phyloP scores from a whole-genome alignment of 75 land plant genomes.

The Cryptomeria japonica region DNA sequence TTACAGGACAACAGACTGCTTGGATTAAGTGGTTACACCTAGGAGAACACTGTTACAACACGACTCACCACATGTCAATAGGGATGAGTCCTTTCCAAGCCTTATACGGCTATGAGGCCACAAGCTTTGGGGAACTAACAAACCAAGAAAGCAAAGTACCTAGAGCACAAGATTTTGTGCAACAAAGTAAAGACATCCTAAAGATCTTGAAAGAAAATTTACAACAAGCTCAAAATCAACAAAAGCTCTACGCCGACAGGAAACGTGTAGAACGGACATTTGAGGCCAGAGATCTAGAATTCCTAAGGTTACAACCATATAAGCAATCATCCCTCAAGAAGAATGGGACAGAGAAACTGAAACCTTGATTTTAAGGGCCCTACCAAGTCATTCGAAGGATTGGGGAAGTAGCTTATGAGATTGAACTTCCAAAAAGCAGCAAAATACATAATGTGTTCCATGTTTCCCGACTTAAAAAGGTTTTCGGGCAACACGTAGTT shows the following conservation, averaged over 20 bases:
- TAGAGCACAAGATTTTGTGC: neutral
- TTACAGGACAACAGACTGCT: too few relatives aligned
- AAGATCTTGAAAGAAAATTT: too few relatives aligned
- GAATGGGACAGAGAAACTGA: neutral
- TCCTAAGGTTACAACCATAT: neutral
- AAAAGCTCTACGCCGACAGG: neutral
- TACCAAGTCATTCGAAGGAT: too few relatives aligned
- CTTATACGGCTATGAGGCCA: neutral
- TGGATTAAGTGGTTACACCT: neutral
- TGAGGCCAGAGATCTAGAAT: neutral
- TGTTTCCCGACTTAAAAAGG: too few relatives aligned
- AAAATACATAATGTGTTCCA: too few relatives aligned
- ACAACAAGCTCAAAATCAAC: too few relatives aligned
- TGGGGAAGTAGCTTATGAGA: neutral
- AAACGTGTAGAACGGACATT: neutral
- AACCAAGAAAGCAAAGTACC: neutral
- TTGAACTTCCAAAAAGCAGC: too few relatives aligned
- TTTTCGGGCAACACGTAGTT: too few relatives aligned
- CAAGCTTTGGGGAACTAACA: too few relatives aligned
- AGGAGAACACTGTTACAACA: neutral
- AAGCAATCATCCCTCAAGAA: too few relatives aligned
- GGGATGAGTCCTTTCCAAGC: neutral
- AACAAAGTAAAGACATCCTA: neutral
- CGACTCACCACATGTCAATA: neutral
- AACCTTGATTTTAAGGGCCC: neutral